A percentile compares a stretch with the other conserved stretches of the same genome.
These are phyloP conservation scores for Fusarium sp. DNA, from an alignment of 2,329 filamentous ascomycete genomes.

Conservation along the genomic window DNA sequence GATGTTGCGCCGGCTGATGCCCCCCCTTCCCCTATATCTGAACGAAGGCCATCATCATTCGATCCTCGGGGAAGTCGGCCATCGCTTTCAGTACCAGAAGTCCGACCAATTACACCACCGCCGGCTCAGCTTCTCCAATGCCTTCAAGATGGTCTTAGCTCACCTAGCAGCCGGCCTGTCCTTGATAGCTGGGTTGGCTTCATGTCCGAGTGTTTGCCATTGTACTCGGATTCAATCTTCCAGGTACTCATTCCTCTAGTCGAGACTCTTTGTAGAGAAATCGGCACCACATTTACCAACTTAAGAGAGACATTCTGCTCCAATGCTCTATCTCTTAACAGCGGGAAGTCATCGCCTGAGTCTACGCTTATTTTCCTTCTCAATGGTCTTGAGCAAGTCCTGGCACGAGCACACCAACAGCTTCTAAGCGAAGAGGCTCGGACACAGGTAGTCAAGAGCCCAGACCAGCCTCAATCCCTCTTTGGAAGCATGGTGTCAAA, in stretches of 20 bases:
- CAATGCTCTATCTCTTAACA: conserved; percentile 35
- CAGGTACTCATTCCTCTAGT: conserved; percentile 91
- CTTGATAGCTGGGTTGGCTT: conserved; percentile 94
- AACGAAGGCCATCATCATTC: conserved; percentile 60
- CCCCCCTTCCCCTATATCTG: conserved; percentile 60
- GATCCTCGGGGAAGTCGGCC: conserved; percentile 59
- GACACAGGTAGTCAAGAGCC: conserved; percentile 77
- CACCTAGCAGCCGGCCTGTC: conserved; percentile 78
- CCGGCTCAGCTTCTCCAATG: conserved; percentile 83
- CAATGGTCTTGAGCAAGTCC: conserved; percentile 91
- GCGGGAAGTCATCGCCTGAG: conserved; percentile 65
- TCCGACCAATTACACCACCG: conserved; percentile 60
- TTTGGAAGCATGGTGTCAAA: conserved; percentile 96
- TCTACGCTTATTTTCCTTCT: conserved; percentile 85
- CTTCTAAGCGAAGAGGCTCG: conserved; percentile 81
- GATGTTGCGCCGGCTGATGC: conserved; percentile 58
- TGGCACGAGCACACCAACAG: conserved; percentile 88
- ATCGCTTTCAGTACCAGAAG: conserved; percentile 54
- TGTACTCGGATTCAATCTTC: conserved; percentile 88
- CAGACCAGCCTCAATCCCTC: conserved; percentile 86
- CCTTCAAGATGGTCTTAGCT: conserved; percentile 83
- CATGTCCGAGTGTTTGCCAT: conserved; percentile 82
- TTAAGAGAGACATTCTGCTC: conserved; percentile 74
- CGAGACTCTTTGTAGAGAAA: conserved; percentile 86
- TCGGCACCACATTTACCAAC: conserved; percentile 77